Percentiles rank a stretch among this genome's conserved stretches.
phyloP scores from a whole-genome alignment of 371 early-diverging fungal species.

The Mortierella sp. region DNA sequence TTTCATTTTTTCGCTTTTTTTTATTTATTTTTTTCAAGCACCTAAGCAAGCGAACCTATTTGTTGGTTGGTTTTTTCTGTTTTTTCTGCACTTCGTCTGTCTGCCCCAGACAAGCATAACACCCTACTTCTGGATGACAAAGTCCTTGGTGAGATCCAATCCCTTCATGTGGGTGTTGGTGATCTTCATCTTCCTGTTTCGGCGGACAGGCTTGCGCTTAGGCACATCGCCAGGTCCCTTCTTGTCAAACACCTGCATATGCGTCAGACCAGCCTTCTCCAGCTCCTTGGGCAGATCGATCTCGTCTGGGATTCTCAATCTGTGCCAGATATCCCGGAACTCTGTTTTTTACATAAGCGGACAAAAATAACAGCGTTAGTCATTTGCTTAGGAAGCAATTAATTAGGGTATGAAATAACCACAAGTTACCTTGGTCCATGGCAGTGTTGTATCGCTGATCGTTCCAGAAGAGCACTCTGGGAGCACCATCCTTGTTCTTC shows the following conservation, averaged over 20 bases:
- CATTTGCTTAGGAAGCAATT: background rate
- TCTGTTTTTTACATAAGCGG: slow-evolving; percentile 57
- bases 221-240: slow-evolving; percentile 72
- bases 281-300: slow-evolving; percentile 80
- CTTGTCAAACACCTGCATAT: slow-evolving; percentile 81
- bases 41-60: background rate
- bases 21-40: background rate
- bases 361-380: background rate
- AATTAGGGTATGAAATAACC: background rate
- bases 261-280: slow-evolving; percentile 81
- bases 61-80: background rate
- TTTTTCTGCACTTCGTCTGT: background rate
- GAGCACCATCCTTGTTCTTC: slow-evolving; percentile 81
- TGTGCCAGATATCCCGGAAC: slow-evolving; percentile 82
- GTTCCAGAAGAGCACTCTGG: slow-evolving; percentile 82
- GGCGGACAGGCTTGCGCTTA: slow-evolving; percentile 73
- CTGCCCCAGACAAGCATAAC: background rate
- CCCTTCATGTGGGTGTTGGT: slow-evolving; percentile 90
- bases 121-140: slow-evolving; percentile 59
- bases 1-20: background rate
- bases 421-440: slow-evolving; percentile 70
- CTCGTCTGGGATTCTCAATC: slow-evolving; percentile 82
- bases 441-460: slow-evolving; percentile 72
- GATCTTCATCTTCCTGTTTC: slow-evolving; percentile 84
- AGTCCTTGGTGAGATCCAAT: slow-evolving; percentile 86